Conservation (phyloP, 495 filamentous ascomycete species). For the Aspergillus cavernicola region DNA sequence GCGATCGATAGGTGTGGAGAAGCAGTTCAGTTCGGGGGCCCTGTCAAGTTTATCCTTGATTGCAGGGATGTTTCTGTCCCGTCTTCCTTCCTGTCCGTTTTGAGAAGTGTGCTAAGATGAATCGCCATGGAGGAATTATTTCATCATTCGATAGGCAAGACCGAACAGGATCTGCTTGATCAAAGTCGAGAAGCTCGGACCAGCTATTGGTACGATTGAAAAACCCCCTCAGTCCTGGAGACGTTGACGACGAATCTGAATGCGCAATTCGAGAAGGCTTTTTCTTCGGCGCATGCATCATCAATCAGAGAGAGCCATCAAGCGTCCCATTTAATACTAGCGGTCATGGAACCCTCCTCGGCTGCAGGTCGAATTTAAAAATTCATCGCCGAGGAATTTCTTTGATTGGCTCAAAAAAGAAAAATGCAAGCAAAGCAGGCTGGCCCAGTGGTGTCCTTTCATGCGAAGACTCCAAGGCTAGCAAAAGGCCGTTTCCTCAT, state of each 20-base stretch:
- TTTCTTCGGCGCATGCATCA: slow-evolving; percentile 8
- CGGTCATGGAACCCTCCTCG: slow-evolving; percentile 21
- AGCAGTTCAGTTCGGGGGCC: slow-evolving; percentile 8
- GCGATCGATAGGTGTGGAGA: slow-evolving; percentile 20
- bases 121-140: slow-evolving; percentile 9
- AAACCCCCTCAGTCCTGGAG: slow-evolving; percentile 17
- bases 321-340: slow-evolving; percentile 2
- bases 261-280: not conserved
- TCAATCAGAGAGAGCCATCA: slow-evolving; percentile 12
- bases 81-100: not conserved
- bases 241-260: slow-evolving; percentile 17
- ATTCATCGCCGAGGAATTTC: slow-evolving; percentile 30
- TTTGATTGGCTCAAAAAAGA: slow-evolving; percentile 30
- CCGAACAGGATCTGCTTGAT: slow-evolving; percentile 27
- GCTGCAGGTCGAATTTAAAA: slow-evolving; percentile 31
- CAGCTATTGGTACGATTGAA: slow-evolving; percentile 23
- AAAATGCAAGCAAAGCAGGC: slow-evolving; percentile 23
- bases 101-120: not conserved
- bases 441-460: slow-evolving; percentile 27
- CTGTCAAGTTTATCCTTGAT: not conserved
- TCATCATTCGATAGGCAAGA: slow-evolving; percentile 8
- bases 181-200: slow-evolving; percentile 36
- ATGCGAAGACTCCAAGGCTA: slow-evolving; percentile 23
- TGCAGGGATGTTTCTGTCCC: not conserved
- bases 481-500: slow-evolving; percentile 22